These are phyloP conservation scores for Clarireedia hainanense DNA, from an alignment of 2,329 filamentous ascomycete species.

Conservation along the genomic window DNA sequence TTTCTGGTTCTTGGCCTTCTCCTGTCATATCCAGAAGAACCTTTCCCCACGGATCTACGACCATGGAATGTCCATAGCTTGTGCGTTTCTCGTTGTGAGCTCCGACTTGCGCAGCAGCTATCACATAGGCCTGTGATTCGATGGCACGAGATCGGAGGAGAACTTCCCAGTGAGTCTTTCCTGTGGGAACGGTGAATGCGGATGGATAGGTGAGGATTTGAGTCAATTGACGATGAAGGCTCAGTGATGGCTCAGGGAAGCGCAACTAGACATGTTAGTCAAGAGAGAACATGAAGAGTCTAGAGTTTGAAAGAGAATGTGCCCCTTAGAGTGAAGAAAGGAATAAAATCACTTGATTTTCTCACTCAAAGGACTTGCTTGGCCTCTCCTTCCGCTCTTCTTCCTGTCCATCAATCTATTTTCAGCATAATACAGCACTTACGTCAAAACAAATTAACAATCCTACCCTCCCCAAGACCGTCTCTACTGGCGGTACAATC, in stretches of 20 bases:
- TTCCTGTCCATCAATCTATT: no score
- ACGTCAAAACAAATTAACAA: slow-evolving; percentile 83
- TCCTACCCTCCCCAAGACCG: slow-evolving; percentile 66
- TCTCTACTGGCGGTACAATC: slow-evolving; percentile 65
- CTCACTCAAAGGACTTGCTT: background rate
- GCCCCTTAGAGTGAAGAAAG: no score
- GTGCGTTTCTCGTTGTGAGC: slow-evolving; percentile 64
- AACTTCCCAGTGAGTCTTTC: slow-evolving; percentile 76
- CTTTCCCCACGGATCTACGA: slow-evolving; percentile 80
- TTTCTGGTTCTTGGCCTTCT: slow-evolving; percentile 34
- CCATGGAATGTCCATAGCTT: slow-evolving; percentile 81
- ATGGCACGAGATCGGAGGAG: slow-evolving; percentile 75
- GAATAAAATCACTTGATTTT: no score
- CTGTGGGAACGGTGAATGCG: slow-evolving; percentile 83
- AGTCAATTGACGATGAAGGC: slow-evolving; percentile 57
- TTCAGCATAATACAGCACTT: slow-evolving; percentile 18
- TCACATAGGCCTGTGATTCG: slow-evolving; percentile 79
- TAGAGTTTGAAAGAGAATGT: background rate
- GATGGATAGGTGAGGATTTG: slow-evolving; percentile 81
- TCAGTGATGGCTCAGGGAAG: slow-evolving; percentile 68
- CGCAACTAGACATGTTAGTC: slow-evolving; percentile 45
- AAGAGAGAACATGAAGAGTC: no score
- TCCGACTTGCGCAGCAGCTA: slow-evolving; percentile 79
- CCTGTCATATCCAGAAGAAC: slow-evolving; percentile 59
- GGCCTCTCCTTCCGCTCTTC: background rate